Base-by-base conservation (phyloP, 2,329 filamentous ascomycete genomes). In the Claviceps sp. region DNA sequence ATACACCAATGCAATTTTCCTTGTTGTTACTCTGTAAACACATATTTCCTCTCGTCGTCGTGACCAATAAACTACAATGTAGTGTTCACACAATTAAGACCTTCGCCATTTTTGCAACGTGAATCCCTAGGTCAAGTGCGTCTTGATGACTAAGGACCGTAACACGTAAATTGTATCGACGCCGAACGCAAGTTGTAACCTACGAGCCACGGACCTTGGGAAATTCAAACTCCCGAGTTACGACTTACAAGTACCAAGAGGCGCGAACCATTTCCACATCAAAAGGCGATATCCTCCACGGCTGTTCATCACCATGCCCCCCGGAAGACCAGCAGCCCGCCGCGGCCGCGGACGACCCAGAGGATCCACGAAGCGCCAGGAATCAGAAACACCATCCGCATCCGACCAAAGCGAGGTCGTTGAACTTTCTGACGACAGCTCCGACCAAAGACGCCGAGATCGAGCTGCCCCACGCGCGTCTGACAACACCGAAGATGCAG, bases 1-100 rank as follows among this genome's bases (percentile, higher is more conserved):
- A 78, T 77, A 77, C 68, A 74, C 70, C 70, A 73, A 74, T 68
- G 74, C 75, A 75, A 76, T 75, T 77, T 73, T 72, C 70, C 64
- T 68, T 69, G 38, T 65, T 59, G 65, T 62, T 59, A 52, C 50
- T 52, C 11, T 47, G 42, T 34, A 24, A 44, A 37, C 6, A 18
- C 40, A 42, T 47, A 22, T 14, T 26, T 20, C 18, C 20, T 22
- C 5, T 18, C 36, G 5, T 20, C 5, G 2, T 22, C 3, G 26
- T 38, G 2, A 18, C n/a, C 37, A 5, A 48, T 11, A 34, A 44
- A 26, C 0, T 16, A 24, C 22, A 2, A 30, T 11, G 30, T 4
- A 0, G 30, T 34, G 30, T 0, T 9, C 3, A 34, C 9, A 34
- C 30, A 34, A 34, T 9, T 9, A 34, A 34, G 9, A 11, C 9